These are phyloP conservation scores for Vaccinium vitisidaea DNA, from an alignment of 148 eudicot species.

Conservation along the genomic window DNA sequence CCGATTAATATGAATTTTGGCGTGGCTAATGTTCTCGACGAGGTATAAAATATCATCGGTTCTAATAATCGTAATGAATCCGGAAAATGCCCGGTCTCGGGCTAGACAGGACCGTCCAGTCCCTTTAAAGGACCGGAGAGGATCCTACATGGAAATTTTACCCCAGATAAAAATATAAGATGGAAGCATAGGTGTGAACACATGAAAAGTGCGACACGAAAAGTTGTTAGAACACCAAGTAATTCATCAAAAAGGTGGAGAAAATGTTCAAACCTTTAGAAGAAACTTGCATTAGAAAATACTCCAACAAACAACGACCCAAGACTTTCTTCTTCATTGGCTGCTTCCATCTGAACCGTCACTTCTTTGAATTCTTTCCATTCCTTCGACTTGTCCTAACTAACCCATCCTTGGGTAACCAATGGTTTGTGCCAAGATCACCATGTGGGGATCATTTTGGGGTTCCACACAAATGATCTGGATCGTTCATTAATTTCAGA, in stretches of 20 bases:
- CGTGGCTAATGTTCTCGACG: no score
- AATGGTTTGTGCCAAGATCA: no score
- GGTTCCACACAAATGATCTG: no score
- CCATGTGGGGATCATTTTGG: no score
- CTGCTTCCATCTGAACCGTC: background rate
- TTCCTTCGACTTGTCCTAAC: background rate
- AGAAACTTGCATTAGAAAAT: background rate
- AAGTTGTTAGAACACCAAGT: background rate
- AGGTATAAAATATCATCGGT: no score
- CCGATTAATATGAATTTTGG: no score
- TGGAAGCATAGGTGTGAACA: background rate
- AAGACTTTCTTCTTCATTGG: background rate
- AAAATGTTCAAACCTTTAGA: background rate
- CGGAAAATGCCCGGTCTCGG: no score
- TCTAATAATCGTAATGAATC: no score
- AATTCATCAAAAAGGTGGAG: background rate
- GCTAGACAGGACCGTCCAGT: no score
- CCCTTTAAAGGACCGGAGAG: no score
- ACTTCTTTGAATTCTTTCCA: background rate
- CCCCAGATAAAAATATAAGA: background rate
- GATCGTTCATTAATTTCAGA: no score
- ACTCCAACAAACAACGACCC: background rate
- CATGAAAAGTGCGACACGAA: background rate
- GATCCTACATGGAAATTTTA: background rate
- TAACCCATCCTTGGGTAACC: no score